Percentiles rank a stretch among this genome's conserved stretches.
Conservation (phyloP, 169 alveolate species). For the Cryptosporidium baileyi region DNA sequence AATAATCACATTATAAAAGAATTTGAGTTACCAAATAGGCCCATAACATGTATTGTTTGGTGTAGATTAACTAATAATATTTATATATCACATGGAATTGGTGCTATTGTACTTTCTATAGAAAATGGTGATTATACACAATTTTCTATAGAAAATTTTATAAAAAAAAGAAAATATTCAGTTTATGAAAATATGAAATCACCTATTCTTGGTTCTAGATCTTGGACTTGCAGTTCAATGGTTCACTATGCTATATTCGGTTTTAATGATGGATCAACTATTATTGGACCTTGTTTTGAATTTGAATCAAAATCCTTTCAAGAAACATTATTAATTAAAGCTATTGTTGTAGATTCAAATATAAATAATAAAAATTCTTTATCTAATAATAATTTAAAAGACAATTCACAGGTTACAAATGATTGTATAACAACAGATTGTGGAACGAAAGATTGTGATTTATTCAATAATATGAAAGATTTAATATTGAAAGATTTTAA, state of each 20-base stretch:
- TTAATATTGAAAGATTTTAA: neutral
- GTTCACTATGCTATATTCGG: conserved; percentile 59
- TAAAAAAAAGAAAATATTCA: conserved; percentile 21
- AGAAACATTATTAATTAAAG: conserved; percentile 33
- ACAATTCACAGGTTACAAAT: neutral
- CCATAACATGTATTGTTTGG: conserved; percentile 49
- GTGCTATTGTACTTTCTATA: conserved; percentile 35
- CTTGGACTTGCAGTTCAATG: conserved; percentile 56
- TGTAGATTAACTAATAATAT: conserved; percentile 33
- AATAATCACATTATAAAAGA: conserved; percentile 18
- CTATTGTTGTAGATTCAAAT: neutral
- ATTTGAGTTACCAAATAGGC: conserved; percentile 56
- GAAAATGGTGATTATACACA: conserved; percentile 62
- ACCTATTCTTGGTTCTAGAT: conserved; percentile 57
- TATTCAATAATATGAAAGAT: conserved; percentile 16
- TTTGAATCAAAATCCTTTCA: conserved; percentile 63
- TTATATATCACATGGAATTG: conserved; percentile 56
- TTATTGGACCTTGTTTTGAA: conserved; percentile 66
- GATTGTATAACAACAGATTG: neutral
- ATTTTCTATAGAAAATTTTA: conserved; percentile 37
- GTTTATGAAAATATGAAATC: neutral
- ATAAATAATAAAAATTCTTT: neutral
- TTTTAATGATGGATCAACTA: conserved; percentile 62
- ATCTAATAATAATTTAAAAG: neutral
- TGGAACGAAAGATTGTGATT: neutral